Evolutionary conservation across 768 basidiomycete species (phyloP), one percentile per base, ranked within the genome.

Genomic region (Tylopilus intermedius): DNA sequence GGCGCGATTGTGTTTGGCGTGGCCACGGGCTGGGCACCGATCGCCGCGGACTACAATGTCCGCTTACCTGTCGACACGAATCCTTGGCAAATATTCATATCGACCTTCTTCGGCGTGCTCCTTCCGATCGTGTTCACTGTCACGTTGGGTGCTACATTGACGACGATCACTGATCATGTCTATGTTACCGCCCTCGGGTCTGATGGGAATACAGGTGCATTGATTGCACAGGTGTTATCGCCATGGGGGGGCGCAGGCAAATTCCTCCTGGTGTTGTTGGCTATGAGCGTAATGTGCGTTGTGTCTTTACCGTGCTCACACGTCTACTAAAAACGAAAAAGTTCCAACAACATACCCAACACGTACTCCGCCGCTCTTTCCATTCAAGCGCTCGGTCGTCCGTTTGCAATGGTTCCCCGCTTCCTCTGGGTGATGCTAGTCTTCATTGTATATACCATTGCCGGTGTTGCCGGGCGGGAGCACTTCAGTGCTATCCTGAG

Each of bases 321-420:
- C 3, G 14, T 29, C n/a, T 13, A 30, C 9, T 13, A 24, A 29
- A 29, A 6, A 15, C 9, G 32, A 30, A 39, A 75, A n/a, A 38
- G 71, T 41, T 65, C 69, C 7, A 71, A 69, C 56, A 74, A 75
- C 51, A 74, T 76, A 51, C 71, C 72, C 10, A 74, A 71, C 57
- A 76, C 72, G 4, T 79, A 79, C 49, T 78, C 77, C 1, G 63
- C 76, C 9, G 78, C 72, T 13, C 70, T 79, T 26, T 75, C 76
- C 10, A 71, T 75, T 44, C 77, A 79, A 50, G 66, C 74, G 1
- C 68, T 79, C n/a, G 70, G 74, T 21, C 74, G 73, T 4, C 69
- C 68, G 0, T 75, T 79, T 56, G 70, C 75, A 8, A 61, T 65
- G 32, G 54, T 79, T 15, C 77, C 77, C 2, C 71, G 77, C 48